These are phyloP conservation scores for Rosa rugosa DNA, from an alignment of 306 rosid species.

Conservation along the genomic window DNA sequence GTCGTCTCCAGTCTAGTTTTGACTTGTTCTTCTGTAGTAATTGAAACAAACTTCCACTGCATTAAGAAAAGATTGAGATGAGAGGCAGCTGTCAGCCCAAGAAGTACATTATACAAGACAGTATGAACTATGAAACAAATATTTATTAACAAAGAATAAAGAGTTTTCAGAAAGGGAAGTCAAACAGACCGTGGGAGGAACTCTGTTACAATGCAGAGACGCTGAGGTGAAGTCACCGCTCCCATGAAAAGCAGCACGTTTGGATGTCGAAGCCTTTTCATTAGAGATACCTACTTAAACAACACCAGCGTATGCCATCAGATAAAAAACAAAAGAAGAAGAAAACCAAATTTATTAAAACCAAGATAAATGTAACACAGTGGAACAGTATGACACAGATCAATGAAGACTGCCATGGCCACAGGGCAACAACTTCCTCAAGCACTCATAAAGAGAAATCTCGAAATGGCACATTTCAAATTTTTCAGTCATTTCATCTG, in stretches of 20 bases:
- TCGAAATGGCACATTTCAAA: background rate
- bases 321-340: background rate
- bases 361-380: no score
- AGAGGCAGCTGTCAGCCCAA: constrained; percentile 27
- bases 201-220: constrained; percentile 92
- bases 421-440: no score
- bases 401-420: no score
- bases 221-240: constrained; percentile 91
- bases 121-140: background rate
- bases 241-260: constrained; percentile 95
- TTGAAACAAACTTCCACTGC: constrained; percentile 93
- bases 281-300: constrained; percentile 69
- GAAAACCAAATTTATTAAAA: no score
- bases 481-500: background rate
- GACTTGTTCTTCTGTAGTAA: constrained; percentile 76
- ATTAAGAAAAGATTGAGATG: constrained; percentile 34
- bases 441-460: background rate
- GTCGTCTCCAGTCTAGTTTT: constrained; percentile 87
- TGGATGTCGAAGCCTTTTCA: constrained; percentile 95
- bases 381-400: no score
- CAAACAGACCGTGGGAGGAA: constrained; percentile 86
- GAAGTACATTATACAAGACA: constrained; percentile 1
- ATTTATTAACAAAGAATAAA: background rate
- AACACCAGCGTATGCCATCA: constrained; percentile 23
- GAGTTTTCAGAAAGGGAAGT: constrained; percentile 14